Percentiles rank a stretch among this genome's conserved stretches.
Conservation (phyloP, 2,329 filamentous ascomycete species). For the Fusarium palustre region DNA sequence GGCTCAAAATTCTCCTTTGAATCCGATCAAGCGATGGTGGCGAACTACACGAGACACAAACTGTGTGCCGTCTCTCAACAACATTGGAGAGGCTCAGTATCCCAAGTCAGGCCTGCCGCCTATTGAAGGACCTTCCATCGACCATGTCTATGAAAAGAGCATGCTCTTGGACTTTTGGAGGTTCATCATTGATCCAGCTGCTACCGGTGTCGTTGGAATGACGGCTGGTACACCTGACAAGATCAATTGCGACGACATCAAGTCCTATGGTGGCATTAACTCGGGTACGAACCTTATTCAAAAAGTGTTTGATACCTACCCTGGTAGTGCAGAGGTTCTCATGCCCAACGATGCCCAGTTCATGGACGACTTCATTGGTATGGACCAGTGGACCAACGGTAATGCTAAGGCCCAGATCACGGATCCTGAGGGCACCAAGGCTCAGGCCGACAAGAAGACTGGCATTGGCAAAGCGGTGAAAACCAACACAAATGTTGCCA, state of each 20-base stretch:
- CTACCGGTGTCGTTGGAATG: background rate
- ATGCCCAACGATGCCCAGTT: background rate
- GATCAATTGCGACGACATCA: constrained; percentile 25
- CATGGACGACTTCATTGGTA: constrained; percentile 24
- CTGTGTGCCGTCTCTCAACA: background rate
- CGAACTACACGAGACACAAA: background rate
- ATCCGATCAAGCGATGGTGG: constrained; percentile 3
- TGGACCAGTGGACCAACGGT: constrained; percentile 22
- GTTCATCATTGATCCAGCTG: background rate
- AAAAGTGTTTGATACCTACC: constrained; percentile 12
- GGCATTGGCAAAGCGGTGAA: background rate
- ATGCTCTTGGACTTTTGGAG: constrained; percentile 20
- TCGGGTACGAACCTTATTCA: background rate
- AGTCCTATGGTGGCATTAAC: background rate
- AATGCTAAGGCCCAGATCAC: constrained; percentile 11
- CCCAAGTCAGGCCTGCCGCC: background rate
- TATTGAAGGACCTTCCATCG: background rate
- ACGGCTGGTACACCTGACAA: background rate
- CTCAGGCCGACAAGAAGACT: background rate
- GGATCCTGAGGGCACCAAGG: background rate
- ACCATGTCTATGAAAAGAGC: constrained; percentile 34
- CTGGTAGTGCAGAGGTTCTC: background rate
- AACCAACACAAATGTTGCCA: background rate
- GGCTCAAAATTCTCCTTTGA: background rate
- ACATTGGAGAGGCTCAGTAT: background rate